Percentiles rank a stretch among this genome's conserved stretches.
phyloP scores from a whole-genome alignment of 805 yeast genomes.

The Starmera quercuum region DNA sequence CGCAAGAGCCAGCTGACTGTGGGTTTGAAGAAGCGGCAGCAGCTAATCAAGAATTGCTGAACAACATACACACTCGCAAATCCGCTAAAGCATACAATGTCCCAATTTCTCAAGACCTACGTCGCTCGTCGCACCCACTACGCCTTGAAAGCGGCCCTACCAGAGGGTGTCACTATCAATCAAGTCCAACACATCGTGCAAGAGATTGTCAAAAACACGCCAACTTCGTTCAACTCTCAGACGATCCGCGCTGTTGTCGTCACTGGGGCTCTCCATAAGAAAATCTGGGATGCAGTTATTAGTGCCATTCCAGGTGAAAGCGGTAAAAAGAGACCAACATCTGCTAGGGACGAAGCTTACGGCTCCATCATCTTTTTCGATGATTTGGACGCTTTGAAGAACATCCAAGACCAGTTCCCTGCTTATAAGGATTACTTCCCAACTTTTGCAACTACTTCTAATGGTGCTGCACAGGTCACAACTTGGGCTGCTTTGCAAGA shows the following conservation, averaged over 20 bases:
- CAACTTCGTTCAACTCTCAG: slow-evolving; percentile 47
- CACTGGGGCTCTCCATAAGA: slow-evolving; percentile 36
- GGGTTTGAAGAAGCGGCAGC: no score
- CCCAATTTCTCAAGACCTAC: slow-evolving; percentile 24
- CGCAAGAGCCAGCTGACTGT: no score
- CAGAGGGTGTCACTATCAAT: slow-evolving; percentile 29
- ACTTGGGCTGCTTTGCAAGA: slow-evolving; percentile 41
- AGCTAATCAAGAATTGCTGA: no score
- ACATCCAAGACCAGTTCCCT: slow-evolving; percentile 35
- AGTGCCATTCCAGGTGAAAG: slow-evolving; percentile 28
- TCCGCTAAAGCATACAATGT: no score
- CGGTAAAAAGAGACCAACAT: slow-evolving; percentile 33
- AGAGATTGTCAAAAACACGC: slow-evolving; percentile 37
- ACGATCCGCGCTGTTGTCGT: slow-evolving; percentile 39
- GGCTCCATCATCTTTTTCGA: slow-evolving; percentile 45
- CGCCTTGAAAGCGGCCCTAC: slow-evolving; percentile 35
- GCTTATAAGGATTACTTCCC: slow-evolving; percentile 37
- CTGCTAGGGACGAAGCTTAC: slow-evolving; percentile 36
- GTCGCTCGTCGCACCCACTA: slow-evolving; percentile 41
- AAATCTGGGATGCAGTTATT: slow-evolving; percentile 37
- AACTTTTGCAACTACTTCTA: slow-evolving; percentile 38
- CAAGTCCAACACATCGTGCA: slow-evolving; percentile 35
- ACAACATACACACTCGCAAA: no score
- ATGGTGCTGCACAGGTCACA: slow-evolving; percentile 43
- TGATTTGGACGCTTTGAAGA: slow-evolving; percentile 30